These are phyloP conservation scores for Schizosaccharomyces octosporus DNA, from an alignment of 805 yeast species.

Conservation along the genomic window DNA sequence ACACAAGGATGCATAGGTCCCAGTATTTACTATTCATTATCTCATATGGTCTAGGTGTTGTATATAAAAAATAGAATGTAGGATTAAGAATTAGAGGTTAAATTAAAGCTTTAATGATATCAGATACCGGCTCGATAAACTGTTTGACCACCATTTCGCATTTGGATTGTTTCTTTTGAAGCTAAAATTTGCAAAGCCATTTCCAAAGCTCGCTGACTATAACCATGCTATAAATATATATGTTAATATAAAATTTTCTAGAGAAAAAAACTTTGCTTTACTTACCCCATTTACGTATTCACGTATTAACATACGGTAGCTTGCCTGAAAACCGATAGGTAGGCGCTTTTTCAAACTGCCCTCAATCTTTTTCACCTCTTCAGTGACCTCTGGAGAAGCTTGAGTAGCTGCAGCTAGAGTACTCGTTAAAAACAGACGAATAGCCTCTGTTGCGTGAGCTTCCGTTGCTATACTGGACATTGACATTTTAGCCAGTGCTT, in stretches of 20 bases:
- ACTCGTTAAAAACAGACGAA: conserved; percentile 80
- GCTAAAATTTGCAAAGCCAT: conserved; percentile 62
- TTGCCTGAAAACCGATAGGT: conserved; percentile 91
- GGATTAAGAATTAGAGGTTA: too few relatives aligned
- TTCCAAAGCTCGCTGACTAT: conserved; percentile 49
- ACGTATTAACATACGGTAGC: conserved; percentile 54
- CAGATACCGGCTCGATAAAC: conserved; percentile 52
- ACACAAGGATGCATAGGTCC: not conserved
- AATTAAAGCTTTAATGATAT: not conserved
- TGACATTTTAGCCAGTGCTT: conserved; percentile 69
- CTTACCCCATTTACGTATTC: conserved; percentile 27
- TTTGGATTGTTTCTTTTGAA: conserved; percentile 64
- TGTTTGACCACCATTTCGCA: conserved; percentile 67
- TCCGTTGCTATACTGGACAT: conserved; percentile 64
- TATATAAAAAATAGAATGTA: too few relatives aligned
- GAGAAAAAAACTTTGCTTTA: not conserved
- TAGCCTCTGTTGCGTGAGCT: conserved; percentile 85
- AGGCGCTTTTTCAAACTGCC: conserved; percentile 67
- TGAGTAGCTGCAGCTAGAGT: conserved; percentile 85
- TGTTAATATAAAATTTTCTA: not conserved
- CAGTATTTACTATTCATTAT: not conserved
- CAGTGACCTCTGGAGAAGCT: conserved; percentile 24
- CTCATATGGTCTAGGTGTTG: too few relatives aligned
- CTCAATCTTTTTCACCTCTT: conserved; percentile 59
- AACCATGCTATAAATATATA: conserved; percentile 14